Conservation (phyloP, 108 stramenopile species). For the Cyclotella atomus region DNA sequence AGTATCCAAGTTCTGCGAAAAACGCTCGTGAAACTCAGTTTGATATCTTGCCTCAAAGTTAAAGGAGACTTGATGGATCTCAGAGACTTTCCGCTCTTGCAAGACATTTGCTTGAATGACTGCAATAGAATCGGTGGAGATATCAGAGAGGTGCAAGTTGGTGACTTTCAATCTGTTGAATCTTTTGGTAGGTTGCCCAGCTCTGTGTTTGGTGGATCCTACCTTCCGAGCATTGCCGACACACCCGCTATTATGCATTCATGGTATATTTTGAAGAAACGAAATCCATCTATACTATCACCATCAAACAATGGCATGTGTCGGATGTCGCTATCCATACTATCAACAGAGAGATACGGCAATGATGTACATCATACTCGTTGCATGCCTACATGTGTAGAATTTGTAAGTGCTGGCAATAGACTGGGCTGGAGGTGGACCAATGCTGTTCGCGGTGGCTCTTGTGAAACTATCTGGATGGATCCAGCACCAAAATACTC, state of each 20-base stretch:
- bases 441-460: slow-evolving; percentile 5
- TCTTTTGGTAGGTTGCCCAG: background rate
- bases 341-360: background rate
- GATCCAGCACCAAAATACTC: background rate
- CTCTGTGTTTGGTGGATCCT: slow-evolving; percentile 3
- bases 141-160: background rate
- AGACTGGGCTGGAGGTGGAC: background rate
- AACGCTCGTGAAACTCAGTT: background rate
- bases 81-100: background rate
- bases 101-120: background rate
- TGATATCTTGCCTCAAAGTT: background rate
- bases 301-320: background rate
- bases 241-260: slow-evolving; percentile 1
- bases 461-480: background rate
- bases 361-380: slow-evolving; percentile 1
- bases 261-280: slow-evolving; percentile 1
- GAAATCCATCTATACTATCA: background rate
- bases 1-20: background rate
- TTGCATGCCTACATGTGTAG: background rate
- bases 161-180: background rate
- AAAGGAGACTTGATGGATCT: slow-evolving; percentile 5
- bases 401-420: background rate
- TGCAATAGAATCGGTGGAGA: slow-evolving; percentile 1
- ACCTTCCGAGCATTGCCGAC: background rate
- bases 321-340: background rate